Evolutionary conservation across 225 moss, liverwort and hornwort genomes (phyloP), one percentile per base, ranked within the genome.

Genomic region (Antitrichia curtipendula): DNA sequence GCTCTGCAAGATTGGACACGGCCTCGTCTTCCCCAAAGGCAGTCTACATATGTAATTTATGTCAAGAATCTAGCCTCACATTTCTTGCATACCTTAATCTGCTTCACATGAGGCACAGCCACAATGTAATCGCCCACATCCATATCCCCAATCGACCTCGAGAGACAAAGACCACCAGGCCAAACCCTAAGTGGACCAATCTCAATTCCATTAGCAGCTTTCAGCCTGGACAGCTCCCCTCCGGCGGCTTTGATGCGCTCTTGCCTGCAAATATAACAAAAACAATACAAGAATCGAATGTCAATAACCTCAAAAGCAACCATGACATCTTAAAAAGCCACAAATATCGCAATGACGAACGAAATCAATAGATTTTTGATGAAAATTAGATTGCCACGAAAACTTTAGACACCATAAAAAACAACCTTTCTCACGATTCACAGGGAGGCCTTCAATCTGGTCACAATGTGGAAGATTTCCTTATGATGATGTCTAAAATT

Each of bases 111-210:
- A 54, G 96, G 96, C 76, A 96, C 92, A 64, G 93, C 89, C 61
- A 96, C 96, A 83, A 96, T 92, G 84, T 94, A 94, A 85, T 95
- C 92, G 8, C 96, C 95, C 27, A 95, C 91, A 88, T 96, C 93
- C 90, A 93, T 89, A 81, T 96, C 96, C 52, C 96, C 95, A 76
- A 96, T 96, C 25, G 95, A 96, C 87, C 96, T 91, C 23, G 95
- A 96, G 27, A 96, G 89, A 61, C 96, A 96, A 28, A 96, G 94
- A 38, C 96, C 96, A 40, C 96, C 94, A 4, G 95, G 95, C 96
- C 96, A 96, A 62, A 95, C 94, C 75, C 96, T 94, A 60, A 96
- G 82, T 16, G 96, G 96, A 45, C 96, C 96, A 88, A 96, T 45
- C 66, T 88, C 88, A 57, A 88, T 78, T n/a, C 78, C 88, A 32